Evolutionary conservation across 169 alveolate genomes (phyloP).

Genomic region (Eimeria acervulina): DNA sequence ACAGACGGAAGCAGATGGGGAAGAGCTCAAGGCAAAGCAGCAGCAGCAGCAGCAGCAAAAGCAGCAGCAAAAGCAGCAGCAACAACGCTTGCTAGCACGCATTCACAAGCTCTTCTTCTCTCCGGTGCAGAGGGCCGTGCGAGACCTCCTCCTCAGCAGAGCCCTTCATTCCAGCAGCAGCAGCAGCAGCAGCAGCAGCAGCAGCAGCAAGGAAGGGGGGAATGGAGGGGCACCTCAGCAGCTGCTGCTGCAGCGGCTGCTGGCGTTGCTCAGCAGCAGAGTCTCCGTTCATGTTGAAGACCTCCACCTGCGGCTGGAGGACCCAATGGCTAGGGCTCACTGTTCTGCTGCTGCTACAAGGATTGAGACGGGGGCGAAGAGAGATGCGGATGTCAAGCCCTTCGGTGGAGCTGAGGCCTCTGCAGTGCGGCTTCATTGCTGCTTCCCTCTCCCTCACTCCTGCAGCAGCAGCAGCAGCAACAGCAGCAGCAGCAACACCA

Average conservation of each 20-base stretch:
- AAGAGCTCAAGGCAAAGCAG: conserved; percentile 22
- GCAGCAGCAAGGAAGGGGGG: neutral
- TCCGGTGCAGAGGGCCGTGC: neutral
- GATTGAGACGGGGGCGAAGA: conserved; percentile 8
- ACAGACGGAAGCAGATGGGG: conserved; percentile 3
- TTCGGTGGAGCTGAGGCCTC: neutral
- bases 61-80: conserved; percentile 67
- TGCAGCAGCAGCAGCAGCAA: conserved; percentile 18
- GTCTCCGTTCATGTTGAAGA: neutral
- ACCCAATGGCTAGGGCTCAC: conserved; percentile 14
- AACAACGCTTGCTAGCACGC: conserved; percentile 10
- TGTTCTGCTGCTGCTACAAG: conserved; percentile 39
- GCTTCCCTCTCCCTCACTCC: conserved; percentile 14
- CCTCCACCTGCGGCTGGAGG: conserved; percentile 45
- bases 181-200: conserved; percentile 62
- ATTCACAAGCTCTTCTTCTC: neutral
- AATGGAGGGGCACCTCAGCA: neutral
- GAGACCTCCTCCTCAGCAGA: neutral
- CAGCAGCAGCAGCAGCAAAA: conserved; percentile 72
- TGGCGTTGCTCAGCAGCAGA: conserved; percentile 2
- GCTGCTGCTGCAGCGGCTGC: conserved; percentile 48
- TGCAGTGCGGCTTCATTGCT: conserved; percentile 22
- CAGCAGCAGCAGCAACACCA: neutral
- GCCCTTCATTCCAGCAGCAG: conserved; percentile 15
- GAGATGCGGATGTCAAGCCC: neutral